phyloP scores from a whole-genome alignment of 495 filamentous ascomycete species.

The Hypoxylon trugodes region DNA sequence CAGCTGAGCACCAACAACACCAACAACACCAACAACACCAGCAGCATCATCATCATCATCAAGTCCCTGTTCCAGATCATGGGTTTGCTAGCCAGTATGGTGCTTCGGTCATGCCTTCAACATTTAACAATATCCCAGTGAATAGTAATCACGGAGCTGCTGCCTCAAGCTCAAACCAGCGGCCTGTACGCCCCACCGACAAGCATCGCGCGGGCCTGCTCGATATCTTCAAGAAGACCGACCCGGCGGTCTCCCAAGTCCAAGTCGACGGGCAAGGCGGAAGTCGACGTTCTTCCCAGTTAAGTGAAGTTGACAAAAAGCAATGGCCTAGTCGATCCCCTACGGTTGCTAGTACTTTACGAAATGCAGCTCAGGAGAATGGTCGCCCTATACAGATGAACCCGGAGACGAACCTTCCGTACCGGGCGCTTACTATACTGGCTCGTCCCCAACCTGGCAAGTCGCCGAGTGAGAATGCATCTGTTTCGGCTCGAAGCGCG shows the following conservation, averaged over 20 bases:
- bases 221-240: conserved; percentile 58
- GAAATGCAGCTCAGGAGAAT: conserved; percentile 39
- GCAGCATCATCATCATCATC: conserved; percentile 16
- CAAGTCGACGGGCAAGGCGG: conserved; percentile 29
- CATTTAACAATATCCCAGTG: conserved; percentile 6
- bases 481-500: conserved; percentile 9
- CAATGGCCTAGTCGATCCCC: conserved; percentile 14
- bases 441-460: conserved; percentile 41
- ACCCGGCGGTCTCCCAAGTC: conserved; percentile 24
- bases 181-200: conserved; percentile 48
- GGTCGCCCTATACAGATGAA: conserved; percentile 47
- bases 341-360: conserved; percentile 41
- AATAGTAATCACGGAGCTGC: conserved; percentile 13
- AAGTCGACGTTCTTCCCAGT: conserved; percentile 14
- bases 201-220: conserved; percentile 56
- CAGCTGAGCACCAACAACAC: conserved; percentile 7
- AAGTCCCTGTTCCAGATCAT: conserved; percentile 25
- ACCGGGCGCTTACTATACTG: conserved; percentile 52
- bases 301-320: conserved; percentile 22
- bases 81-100: conserved; percentile 35
- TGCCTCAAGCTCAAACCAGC: conserved; percentile 13
- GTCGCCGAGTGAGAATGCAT: conserved; percentile 25
- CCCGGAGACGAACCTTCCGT: conserved; percentile 52
- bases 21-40: too few species aligned
- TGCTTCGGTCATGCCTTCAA: conserved; percentile 7